Conservation (phyloP, 768 basidiomycete species). For the Collybiopsis luxurians region DNA sequence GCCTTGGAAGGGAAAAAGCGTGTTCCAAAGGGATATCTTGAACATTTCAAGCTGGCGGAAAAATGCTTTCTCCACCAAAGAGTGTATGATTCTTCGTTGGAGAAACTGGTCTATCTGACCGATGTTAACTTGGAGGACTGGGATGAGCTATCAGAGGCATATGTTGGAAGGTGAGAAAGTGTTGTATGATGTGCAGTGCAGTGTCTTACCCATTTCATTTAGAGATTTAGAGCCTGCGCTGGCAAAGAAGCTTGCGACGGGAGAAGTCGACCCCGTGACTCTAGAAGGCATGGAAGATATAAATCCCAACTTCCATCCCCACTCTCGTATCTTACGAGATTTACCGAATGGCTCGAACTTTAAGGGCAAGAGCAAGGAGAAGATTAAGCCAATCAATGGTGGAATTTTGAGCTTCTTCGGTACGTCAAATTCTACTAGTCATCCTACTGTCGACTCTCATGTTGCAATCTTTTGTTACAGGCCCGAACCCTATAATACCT, state of each 20-base stretch:
- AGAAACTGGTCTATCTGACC: constrained; percentile 69
- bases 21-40: constrained; percentile 75
- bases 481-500: constrained; percentile 41
- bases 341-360: constrained; percentile 21
- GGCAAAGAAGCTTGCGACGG: constrained; percentile 65
- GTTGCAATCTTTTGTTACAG: constrained; percentile 19
- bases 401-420: constrained; percentile 66
- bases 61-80: constrained; percentile 91
- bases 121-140: constrained; percentile 52
- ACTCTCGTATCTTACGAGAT: constrained; percentile 28
- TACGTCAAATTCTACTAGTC: constrained; percentile 28
- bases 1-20: constrained; percentile 80
- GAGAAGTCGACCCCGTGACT: constrained; percentile 70
- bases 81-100: constrained; percentile 75
- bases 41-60: constrained; percentile 79
- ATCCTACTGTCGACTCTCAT: neutral
- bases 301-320: constrained; percentile 60
- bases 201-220: constrained; percentile 5
- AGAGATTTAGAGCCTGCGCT: constrained; percentile 64
- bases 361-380: constrained; percentile 49
- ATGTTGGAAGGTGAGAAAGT: constrained; percentile 64
- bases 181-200: neutral
- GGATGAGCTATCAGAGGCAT: constrained; percentile 62
- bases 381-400: constrained; percentile 30
- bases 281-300: constrained; percentile 75